Conservation (phyloP, 2,329 filamentous ascomycete species). For the Colletotrichum agaves region DNA sequence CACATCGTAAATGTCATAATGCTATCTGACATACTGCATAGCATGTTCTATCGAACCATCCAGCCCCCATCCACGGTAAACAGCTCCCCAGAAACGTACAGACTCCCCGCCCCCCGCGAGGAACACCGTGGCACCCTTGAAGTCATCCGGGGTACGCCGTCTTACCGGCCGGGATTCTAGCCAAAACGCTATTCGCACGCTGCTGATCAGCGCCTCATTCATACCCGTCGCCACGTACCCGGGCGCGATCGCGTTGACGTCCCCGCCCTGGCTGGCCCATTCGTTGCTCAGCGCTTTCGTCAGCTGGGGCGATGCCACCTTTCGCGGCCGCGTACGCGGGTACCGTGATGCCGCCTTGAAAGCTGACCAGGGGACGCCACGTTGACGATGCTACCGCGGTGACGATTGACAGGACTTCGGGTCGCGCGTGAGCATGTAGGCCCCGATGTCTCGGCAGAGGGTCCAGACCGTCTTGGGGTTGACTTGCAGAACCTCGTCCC, state of each 20-base stretch:
- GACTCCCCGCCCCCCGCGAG: slow-evolving; percentile 77
- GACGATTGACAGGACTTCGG: slow-evolving; percentile 57
- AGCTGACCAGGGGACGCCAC: slow-evolving; percentile 80
- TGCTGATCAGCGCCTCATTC: slow-evolving; percentile 83
- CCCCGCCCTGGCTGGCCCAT: slow-evolving; percentile 82
- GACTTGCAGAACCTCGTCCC: slow-evolving; percentile 78
- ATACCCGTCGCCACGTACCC: slow-evolving; percentile 95
- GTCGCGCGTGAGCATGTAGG: slow-evolving; percentile 75
- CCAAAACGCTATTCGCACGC: slow-evolving; percentile 77
- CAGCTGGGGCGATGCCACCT: slow-evolving; percentile 82
- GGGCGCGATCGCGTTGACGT: slow-evolving; percentile 88
- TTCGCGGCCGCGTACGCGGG: slow-evolving; percentile 89
- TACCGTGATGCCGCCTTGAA: slow-evolving; percentile 88
- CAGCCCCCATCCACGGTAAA: slow-evolving; percentile 89
- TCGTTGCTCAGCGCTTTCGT: slow-evolving; percentile 89
- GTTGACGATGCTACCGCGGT: slow-evolving; percentile 82
- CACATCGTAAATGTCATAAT: neutral
- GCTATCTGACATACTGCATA: neutral
- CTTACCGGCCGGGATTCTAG: slow-evolving; percentile 83
- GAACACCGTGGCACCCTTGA: slow-evolving; percentile 84
- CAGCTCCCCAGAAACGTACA: slow-evolving; percentile 84
- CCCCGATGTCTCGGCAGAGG: slow-evolving; percentile 79
- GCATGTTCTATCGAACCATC: slow-evolving; percentile 78
- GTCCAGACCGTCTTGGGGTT: slow-evolving; percentile 87
- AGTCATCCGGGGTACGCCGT: slow-evolving; percentile 87